These are phyloP conservation scores for Cokeromyces recurvatus DNA, from an alignment of 371 early-diverging fungal genomes.

Conservation along the genomic window DNA sequence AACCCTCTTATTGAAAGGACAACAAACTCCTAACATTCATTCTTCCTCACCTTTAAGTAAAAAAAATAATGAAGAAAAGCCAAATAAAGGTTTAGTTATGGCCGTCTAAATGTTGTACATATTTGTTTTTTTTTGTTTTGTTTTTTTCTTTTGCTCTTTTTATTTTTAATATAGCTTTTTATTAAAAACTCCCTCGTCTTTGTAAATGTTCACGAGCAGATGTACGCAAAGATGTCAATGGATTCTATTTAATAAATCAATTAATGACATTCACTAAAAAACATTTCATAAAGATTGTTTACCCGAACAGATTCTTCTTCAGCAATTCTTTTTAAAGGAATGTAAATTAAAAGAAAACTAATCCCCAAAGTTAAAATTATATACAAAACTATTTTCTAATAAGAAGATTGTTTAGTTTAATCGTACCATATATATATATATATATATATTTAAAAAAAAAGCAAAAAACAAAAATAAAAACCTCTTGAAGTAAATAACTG, in stretches of 20 bases:
- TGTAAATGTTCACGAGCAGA: slow-evolving; percentile 34
- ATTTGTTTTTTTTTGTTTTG: background rate
- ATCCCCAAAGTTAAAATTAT: background rate
- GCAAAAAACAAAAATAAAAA: too few species aligned
- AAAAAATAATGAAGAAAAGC: slow-evolving; percentile 4
- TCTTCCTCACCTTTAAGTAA: slow-evolving; percentile 3
- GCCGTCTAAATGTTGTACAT: slow-evolving; percentile 6
- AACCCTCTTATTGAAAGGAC: slow-evolving; percentile 1
- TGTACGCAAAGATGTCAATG: slow-evolving; percentile 16
- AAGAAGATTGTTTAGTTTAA: too few species aligned
- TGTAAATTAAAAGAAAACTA: slow-evolving; percentile 16
- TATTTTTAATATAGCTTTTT: background rate
- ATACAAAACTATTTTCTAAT: slow-evolving; percentile 13
- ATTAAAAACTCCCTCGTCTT: slow-evolving; percentile 29
- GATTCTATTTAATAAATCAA: slow-evolving; percentile 7
- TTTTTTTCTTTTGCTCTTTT: background rate
- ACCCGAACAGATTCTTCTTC: slow-evolving; percentile 19
- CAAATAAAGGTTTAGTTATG: slow-evolving; percentile 13
- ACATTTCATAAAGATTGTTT: too few species aligned
- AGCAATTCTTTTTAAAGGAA: slow-evolving; percentile 23
- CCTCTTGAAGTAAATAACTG: slow-evolving; percentile 17
- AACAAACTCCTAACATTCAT: too few species aligned
- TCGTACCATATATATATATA: too few species aligned
- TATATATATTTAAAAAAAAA: too few species aligned
- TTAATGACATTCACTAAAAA: too few species aligned